These are phyloP conservation scores for Nannochloropsis oceanica DNA, from an alignment of 108 stramenopile species.

Conservation along the genomic window DNA sequence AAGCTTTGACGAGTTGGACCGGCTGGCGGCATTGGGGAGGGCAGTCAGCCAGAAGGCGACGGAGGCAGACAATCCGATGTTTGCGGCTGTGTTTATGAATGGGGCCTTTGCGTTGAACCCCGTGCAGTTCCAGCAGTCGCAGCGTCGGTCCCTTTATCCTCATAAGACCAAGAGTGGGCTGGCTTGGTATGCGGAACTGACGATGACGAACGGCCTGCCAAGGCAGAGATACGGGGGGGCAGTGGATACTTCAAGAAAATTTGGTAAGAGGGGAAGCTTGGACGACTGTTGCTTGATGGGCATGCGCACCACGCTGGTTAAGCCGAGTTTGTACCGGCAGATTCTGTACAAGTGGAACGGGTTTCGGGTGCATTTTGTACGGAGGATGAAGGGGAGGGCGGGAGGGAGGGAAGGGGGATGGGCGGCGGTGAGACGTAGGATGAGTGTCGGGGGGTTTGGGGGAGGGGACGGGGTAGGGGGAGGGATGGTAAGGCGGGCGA, in stretches of 20 bases:
- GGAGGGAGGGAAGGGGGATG: background rate
- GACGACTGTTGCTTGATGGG: background rate
- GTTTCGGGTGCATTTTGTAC: background rate
- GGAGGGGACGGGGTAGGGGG: background rate
- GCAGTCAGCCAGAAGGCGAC: background rate
- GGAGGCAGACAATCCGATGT: background rate
- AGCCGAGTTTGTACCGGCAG: background rate
- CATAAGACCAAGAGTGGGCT: background rate
- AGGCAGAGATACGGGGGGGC: background rate
- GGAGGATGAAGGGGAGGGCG: background rate
- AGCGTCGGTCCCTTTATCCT: background rate
- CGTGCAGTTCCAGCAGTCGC: background rate
- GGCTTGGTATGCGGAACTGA: background rate
- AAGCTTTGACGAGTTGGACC: background rate
- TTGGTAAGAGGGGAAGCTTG: background rate
- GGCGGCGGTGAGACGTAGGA: too few relatives aligned
- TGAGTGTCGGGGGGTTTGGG: too few relatives aligned
- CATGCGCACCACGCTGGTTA: background rate
- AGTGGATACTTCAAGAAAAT: background rate
- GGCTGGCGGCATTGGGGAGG: background rate
- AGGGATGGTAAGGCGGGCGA: background rate
- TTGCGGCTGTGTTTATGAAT: background rate
- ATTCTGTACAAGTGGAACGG: background rate
- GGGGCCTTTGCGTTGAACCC: background rate
- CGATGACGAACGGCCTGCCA: background rate